These are phyloP conservation scores for Pyrrhoderma lamaoense DNA, from an alignment of 1,284 basidiomycete species.

Conservation along the genomic window DNA sequence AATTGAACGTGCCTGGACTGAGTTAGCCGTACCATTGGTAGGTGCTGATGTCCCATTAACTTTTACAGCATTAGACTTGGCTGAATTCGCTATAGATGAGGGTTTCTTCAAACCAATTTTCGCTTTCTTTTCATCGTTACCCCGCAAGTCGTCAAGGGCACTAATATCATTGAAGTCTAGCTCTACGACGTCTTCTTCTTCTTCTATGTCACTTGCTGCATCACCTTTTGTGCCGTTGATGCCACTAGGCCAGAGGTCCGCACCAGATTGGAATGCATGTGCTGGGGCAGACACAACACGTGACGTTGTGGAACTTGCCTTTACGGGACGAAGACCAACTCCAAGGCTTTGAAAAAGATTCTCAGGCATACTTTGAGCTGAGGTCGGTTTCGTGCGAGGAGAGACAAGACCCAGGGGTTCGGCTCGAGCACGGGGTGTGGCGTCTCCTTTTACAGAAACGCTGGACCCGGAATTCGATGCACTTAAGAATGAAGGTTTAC, in stretches of 20 bases:
- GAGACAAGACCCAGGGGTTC: constrained; percentile 6
- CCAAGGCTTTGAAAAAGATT: neutral
- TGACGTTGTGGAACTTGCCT: neutral
- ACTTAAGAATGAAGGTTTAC: constrained; percentile 9
- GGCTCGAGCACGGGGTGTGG: constrained; percentile 13
- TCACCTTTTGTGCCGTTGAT: neutral
- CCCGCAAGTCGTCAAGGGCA: constrained; percentile 7
- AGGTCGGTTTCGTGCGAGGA: neutral
- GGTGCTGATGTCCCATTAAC: neutral
- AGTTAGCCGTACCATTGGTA: neutral
- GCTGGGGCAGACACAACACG: constrained; percentile 7
- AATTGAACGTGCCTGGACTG: neutral
- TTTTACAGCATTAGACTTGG: constrained; percentile 5
- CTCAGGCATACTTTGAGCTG: neutral
- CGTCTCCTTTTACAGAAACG: constrained; percentile 14
- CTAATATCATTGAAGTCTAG: constrained; percentile 18
- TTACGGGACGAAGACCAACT: neutral
- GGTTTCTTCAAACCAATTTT: too few species aligned
- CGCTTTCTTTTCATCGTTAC: constrained; percentile 4
- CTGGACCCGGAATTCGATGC: neutral
- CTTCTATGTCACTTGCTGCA: neutral
- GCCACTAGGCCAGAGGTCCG: constrained; percentile 15
- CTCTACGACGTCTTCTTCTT: constrained; percentile 13
- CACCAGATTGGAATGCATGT: constrained; percentile 2
- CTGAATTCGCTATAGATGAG: neutral